Base-by-base conservation (phyloP, 805 yeast species). In the Clavispora santaluciae region DNA sequence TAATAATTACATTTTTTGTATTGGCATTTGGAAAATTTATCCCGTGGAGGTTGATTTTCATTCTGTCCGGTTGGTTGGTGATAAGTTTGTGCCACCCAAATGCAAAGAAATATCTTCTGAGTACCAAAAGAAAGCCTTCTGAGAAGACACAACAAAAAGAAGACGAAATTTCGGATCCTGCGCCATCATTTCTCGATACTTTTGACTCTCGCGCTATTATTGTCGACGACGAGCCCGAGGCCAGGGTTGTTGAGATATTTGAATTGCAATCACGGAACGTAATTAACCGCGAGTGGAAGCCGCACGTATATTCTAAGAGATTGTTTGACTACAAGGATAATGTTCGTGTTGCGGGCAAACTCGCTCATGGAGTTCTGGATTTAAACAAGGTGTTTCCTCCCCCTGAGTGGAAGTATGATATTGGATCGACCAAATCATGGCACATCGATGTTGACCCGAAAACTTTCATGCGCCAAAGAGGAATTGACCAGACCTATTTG, bases 201-300 rank as follows among this genome's bases (percentile, higher is more conserved):
- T 59, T 63, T 28, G 73, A 71, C 38, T 56, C 72, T 39, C 57
- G 64, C 17, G 78, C 78, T 45, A 76, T 89, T 7, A 66, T 86
- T n/a, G 73, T 82, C 18, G 95, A 86, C 55, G 88, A 81, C 42
- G 64, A 74, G 0, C 83, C 88, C 0, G 81, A 79, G 36, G 58
- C 64, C 0, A 66, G 78, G 33, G 58, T 64, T n/a, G 89, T 86
- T 6, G 95, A 89, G 54, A 68, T 90, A 1, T 90, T 72, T 57
- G 95, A 89, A 59, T 70, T 89, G 18, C 85, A 85, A 56, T 70
- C 73, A 33, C 83, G 74, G 49, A 84, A 84, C 28, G 60, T 78
- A 20, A 72, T 83, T 2, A 75, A 79, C 0, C 65, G 72, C 6
- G 70, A 70, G 22, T 89, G 91, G 86, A 69, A 73, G 28, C 75